phyloP scores from a whole-genome alignment of 805 yeast species.

The Monosporozyma solicola region DNA sequence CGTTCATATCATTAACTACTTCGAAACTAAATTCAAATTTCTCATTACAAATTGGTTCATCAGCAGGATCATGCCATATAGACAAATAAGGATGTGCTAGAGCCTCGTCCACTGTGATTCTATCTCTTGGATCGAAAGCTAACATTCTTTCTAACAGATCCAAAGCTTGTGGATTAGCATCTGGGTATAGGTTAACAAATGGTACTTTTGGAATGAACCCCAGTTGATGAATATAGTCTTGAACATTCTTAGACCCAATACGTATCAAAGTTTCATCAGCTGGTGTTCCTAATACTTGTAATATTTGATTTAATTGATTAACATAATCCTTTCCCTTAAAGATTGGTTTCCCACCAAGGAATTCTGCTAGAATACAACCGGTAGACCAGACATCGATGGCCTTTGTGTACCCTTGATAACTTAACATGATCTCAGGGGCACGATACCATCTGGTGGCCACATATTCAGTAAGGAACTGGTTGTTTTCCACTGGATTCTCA shows the following conservation, averaged over 20 bases:
- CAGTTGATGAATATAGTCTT: constrained; percentile 78
- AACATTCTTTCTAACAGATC: constrained; percentile 73
- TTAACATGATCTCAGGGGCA: constrained; percentile 95
- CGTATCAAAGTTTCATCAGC: constrained; percentile 56
- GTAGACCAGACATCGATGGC: constrained; percentile 98
- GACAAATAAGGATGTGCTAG: constrained; percentile 79
- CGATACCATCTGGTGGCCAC: constrained; percentile 99
- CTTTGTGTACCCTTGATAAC: constrained; percentile 89
- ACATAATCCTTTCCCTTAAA: constrained; percentile 95
- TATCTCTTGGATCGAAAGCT: constrained; percentile 73
- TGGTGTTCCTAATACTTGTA: constrained; percentile 88
- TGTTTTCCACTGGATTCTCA: constrained; percentile 70
- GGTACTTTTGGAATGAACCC: constrained; percentile 77
- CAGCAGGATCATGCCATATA: constrained; percentile 88
- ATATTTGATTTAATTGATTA: constrained; percentile 83
- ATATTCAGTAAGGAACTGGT: constrained; percentile 93
- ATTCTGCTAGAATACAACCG: constrained; percentile 92
- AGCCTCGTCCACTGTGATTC: constrained; percentile 86
- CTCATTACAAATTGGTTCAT: constrained; percentile 74
- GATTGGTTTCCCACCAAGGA: constrained; percentile 82
- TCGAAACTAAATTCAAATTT: constrained; percentile 87
- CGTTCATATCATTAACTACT: constrained; percentile 66
- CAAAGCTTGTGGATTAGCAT: constrained; percentile 79
- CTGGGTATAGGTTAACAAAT: constrained; percentile 62
- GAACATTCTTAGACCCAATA: constrained; percentile 83